Conservation (phyloP, 148 eudicot species). For the Nepenthes gracilis region DNA sequence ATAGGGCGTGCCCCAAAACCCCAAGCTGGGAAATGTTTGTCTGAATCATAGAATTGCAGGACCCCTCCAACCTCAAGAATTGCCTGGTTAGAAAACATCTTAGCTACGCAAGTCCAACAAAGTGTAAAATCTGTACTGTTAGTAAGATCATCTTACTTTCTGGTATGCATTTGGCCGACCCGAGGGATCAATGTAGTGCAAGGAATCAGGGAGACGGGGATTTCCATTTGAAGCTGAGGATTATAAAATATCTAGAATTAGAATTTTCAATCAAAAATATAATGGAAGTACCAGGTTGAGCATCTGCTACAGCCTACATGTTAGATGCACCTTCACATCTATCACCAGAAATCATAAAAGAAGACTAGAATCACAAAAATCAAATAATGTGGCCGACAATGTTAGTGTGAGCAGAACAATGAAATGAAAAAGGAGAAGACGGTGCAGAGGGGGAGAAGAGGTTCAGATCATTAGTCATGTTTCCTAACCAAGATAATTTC, state of each 20-base stretch:
- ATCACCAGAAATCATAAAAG: too few relatives aligned
- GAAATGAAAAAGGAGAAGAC: too few relatives aligned
- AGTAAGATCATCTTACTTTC: constrained; percentile 39
- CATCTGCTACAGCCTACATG: neutral
- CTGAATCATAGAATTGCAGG: constrained; percentile 89
- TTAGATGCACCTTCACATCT: too few relatives aligned
- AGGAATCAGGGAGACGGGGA: constrained; percentile 95
- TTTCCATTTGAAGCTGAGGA: constrained; percentile 97
- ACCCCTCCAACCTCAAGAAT: constrained; percentile 86
- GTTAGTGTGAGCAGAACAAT: too few relatives aligned
- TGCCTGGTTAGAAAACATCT: constrained; percentile 39
- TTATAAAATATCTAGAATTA: constrained; percentile 3
- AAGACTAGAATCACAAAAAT: too few relatives aligned
- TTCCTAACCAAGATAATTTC: too few relatives aligned
- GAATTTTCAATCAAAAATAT: neutral
- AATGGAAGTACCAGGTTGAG: neutral
- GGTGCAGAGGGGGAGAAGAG: too few relatives aligned
- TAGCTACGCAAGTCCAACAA: neutral
- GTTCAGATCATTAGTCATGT: too few relatives aligned
- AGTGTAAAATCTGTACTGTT: neutral
- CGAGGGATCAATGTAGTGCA: constrained; percentile 94
- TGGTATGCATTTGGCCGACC: constrained; percentile 99
- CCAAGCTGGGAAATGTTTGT: constrained; percentile 92
- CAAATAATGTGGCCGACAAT: too few relatives aligned
- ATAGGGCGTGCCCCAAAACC: constrained; percentile 99